phyloP scores from a whole-genome alignment of 495 filamentous ascomycete species.

The Oidiodendron maius region DNA sequence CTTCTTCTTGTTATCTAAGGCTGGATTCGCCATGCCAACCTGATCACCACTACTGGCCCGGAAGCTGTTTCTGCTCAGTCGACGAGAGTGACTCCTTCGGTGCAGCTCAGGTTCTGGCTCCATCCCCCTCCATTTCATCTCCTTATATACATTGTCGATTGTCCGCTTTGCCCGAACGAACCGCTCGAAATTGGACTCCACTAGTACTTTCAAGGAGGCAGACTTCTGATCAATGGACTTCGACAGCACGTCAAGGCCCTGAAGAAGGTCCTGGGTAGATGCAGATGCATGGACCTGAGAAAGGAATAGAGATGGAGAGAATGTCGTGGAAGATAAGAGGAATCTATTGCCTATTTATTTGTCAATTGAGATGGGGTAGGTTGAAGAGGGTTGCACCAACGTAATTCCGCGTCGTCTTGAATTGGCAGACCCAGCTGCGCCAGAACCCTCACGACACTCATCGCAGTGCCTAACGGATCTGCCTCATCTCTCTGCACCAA shows the following conservation, averaged over 20 bases:
- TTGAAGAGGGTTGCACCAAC: constrained; percentile 39
- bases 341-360: constrained; percentile 74
- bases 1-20: constrained; percentile 54
- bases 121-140: constrained; percentile 86
- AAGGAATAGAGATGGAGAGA: constrained; percentile 86
- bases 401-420: constrained; percentile 76
- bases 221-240: constrained; percentile 95
- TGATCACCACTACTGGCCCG: constrained; percentile 42
- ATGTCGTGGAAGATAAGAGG: constrained; percentile 89
- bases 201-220: constrained; percentile 87
- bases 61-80: constrained; percentile 57
- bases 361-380: too few relatives aligned
- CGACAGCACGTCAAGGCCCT: constrained; percentile 76
- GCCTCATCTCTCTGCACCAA: constrained; percentile 83
- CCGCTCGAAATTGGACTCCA: constrained; percentile 95
- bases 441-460: constrained; percentile 79
- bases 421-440: constrained; percentile 69
- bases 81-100: constrained; percentile 48
- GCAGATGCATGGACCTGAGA: constrained; percentile 83
- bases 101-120: constrained; percentile 39
- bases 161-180: constrained; percentile 95
- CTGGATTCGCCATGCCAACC: constrained; percentile 23
- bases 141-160: constrained; percentile 95
- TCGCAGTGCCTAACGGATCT: constrained; percentile 75
- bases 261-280: constrained; percentile 70